Base-by-base conservation (phyloP, 2,329 filamentous ascomycete species). In the Pseudonectria buxi region DNA sequence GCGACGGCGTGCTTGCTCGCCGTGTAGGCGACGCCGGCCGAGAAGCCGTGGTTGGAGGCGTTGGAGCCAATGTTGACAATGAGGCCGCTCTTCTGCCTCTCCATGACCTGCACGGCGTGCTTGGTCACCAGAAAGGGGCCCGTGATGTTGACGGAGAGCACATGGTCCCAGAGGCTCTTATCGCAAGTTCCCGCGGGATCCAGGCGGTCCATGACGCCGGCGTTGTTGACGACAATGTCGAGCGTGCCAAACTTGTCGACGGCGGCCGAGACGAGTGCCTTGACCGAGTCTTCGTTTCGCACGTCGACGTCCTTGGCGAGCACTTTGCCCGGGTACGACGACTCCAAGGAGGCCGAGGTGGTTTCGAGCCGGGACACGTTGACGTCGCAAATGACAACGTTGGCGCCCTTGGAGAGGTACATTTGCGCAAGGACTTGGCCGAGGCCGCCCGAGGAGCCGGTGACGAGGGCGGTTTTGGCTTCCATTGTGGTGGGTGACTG, bases 171-270 rank as follows among this genome's bases (percentile, higher is more conserved):
- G 2, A 65, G 47, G 2, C 54, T 55, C 39, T 61, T 59, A 14
- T 68, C 60, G 33, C 68, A 53, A 7, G 62, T 61, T 12, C 68
- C 74, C 0, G 69, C 69, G 1, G 72, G 67, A 28, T 72, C 67
- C 44, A 78, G 75, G 18, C 56, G 59, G 48, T 79, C 76, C 60
- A 75, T 71, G 37, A 78, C 62, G 14, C 69, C 76, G 9, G 74
- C 74, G 41, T 73, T 74, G 57, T 77, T 77, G 48, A 78, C 55
- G 5, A 80, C 58, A n/a, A 77, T 59, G 53, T 81, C 75, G 3
- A 60, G 42, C n/a, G 41, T 42, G 30, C 47, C 45, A 26, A 56
- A 55, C n/a, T 45, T 43, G 6, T 36, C 33, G 6, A 50, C 33
- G 10, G 46, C 32, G 3, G 36, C 25, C 7, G 39, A 36, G 10